Evolutionary conservation across 805 yeast species (phyloP), one percentile per base, ranked within the genome.

Genomic region (Pichia manshurica): DNA sequence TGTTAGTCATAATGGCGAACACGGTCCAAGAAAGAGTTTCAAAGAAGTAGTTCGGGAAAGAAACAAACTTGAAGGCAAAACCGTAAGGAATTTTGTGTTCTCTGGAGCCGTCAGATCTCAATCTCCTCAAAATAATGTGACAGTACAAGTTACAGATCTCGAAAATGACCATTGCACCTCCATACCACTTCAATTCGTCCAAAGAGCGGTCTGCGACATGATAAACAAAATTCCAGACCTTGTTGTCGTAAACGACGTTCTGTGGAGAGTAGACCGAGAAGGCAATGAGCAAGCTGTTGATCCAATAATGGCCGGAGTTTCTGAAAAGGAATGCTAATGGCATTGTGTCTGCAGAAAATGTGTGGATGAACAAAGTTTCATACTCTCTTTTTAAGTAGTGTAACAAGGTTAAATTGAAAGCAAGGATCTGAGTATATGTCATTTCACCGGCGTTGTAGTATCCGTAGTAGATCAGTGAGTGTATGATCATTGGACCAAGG

Each of bases 31-130:
- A 72, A 56, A 84, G 67, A 39, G 78, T 69, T 72, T 93, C 99
- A 64, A 89, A 91, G 56, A 88, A 84, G 66, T 93, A 93, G 70
- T 93, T 93, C 55, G 99, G 99, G 65, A 88, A 85, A n/a, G 93
- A 81, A 32, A 90, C 86, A 49, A 73, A 66, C 51, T 78, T 74
- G 62, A 93, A 93, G 9, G 91, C 85, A 57, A 87, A 95, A 17
- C 96, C 96, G 52, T 74, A 73, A 20, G 98, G 95, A 56, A 85
- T 82, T 42, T 70, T 75, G 54, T 83, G 83, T 49, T 75, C 81
- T 48, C 74, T 79, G 44, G 78, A 69, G 38, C 78, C 79, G 37
- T 69, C 73, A 4, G 74, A 59, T 57, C 93, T 74, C 54, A 86
- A 68, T 25, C 68, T 58, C 56, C 81, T 73, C 63, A 93, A 76